Evolutionary conservation across 257 asterid species (phyloP).

Genomic region (Cynanchum wilfordii): DNA sequence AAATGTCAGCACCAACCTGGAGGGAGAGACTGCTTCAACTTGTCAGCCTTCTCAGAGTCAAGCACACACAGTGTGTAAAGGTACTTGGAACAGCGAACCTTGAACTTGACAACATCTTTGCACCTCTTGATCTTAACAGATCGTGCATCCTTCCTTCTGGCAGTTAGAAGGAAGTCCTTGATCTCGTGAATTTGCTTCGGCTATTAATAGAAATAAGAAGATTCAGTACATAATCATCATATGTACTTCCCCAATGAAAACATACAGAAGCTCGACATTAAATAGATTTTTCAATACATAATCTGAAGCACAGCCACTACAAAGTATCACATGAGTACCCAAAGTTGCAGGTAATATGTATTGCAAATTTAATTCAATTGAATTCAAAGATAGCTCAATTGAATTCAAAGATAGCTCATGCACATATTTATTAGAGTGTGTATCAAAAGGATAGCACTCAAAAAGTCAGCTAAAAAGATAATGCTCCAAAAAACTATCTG

Average conservation of each 20-base stretch:
- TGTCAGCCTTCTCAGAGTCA: slow-evolving; percentile 29
- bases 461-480: neutral
- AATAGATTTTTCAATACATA: neutral
- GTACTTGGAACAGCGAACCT: slow-evolving; percentile 30
- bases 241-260: neutral
- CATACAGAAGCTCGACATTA: neutral
- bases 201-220: too few species aligned
- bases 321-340: neutral
- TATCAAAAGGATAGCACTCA: neutral
- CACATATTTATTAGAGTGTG: neutral
- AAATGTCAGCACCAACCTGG: slow-evolving; percentile 16
- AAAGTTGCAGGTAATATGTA: neutral
- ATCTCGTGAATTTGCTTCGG: neutral
- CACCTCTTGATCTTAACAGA: slow-evolving; percentile 24
- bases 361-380: neutral
- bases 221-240: too few species aligned
- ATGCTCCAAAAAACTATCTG: neutral
- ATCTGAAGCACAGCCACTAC: neutral
- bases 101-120: slow-evolving; percentile 24
- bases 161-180: slow-evolving; percentile 23
- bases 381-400: neutral
- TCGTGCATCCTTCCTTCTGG: slow-evolving; percentile 24
- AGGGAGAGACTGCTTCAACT: slow-evolving; percentile 30
- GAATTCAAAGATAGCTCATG: neutral
- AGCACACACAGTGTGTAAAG: slow-evolving; percentile 23